Evolutionary conservation across 352 stramenopile genomes (phyloP).

Genomic region (Salisapilia sapeloensis): DNA sequence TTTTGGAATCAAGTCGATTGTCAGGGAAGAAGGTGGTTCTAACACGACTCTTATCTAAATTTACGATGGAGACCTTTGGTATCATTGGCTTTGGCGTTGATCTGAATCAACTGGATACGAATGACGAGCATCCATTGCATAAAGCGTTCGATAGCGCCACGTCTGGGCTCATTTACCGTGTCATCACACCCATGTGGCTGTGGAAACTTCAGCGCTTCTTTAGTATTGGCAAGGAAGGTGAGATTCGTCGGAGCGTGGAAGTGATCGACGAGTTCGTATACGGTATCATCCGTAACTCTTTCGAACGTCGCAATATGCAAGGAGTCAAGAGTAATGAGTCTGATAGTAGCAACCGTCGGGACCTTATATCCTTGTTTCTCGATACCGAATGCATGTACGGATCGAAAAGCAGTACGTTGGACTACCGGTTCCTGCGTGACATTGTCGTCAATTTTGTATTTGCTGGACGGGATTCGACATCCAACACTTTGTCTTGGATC

Average conservation of each 20-base stretch:
- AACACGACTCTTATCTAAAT: conserved; percentile 4
- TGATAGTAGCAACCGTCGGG: conserved; percentile 2
- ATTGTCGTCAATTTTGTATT: conserved; percentile 65
- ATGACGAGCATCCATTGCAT: conserved; percentile 13
- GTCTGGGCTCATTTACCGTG: conserved; percentile 9
- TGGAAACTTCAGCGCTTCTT: conserved; percentile 16
- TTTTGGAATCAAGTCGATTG: neutral
- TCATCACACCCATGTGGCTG: conserved; percentile 14
- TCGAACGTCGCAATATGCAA: conserved; percentile 7
- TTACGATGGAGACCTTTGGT: conserved; percentile 8
- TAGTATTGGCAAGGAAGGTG: neutral
- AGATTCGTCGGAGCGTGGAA: conserved; percentile 2
- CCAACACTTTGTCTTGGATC: conserved; percentile 47
- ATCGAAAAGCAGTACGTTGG: too few species aligned
- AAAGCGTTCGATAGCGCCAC: conserved; percentile 13
- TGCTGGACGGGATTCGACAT: conserved; percentile 57
- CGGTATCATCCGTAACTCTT: conserved; percentile 13
- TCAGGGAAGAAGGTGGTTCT: conserved; percentile 4
- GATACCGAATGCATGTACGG: conserved; percentile 2
- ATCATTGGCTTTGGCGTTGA: conserved; percentile 7
- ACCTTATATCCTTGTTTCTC: conserved; percentile 18
- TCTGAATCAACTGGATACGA: conserved; percentile 1
- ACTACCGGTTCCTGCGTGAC: conserved; percentile 26
- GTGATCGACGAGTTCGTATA: conserved; percentile 10
- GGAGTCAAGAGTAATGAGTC: neutral